Percentiles rank a stretch among this genome's conserved stretches.
These are phyloP conservation scores for Coemansia sp. DNA, from an alignment of 192 early-diverging fungal genomes.

Conservation along the genomic window DNA sequence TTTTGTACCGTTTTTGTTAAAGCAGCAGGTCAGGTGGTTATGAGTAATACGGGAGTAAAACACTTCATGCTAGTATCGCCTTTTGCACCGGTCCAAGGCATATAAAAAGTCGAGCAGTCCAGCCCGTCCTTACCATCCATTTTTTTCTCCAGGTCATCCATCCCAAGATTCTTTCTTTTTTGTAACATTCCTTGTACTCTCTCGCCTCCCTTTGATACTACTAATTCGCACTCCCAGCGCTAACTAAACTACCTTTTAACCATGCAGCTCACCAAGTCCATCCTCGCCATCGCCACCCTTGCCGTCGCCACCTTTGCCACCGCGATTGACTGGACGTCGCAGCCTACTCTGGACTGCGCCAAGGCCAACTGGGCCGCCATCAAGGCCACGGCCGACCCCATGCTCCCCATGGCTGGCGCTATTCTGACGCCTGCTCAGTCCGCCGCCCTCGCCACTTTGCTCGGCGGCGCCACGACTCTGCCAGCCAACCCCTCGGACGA, in stretches of 20 bases:
- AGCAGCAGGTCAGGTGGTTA: not conserved
- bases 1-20: not conserved
- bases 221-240: not conserved
- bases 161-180: not conserved
- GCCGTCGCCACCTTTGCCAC: conserved; percentile 34
- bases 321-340: conserved; percentile 48
- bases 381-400: conserved; percentile 37
- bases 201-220: not conserved
- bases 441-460: conserved; percentile 19
- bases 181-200: not conserved
- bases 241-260: conserved; percentile 7
- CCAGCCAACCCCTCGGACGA: conserved; percentile 42
- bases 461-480: conserved; percentile 23
- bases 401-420: conserved; percentile 27
- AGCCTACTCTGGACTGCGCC: conserved; percentile 41
- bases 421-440: conserved; percentile 30
- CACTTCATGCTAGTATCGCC: not conserved
- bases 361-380: conserved; percentile 49
- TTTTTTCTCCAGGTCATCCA: not conserved
- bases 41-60: not conserved
- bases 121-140: not conserved
- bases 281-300: conserved; percentile 52
- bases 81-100: not conserved
- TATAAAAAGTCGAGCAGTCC: conserved; percentile 3
- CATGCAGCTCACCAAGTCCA: conserved; percentile 57